phyloP scores from a whole-genome alignment of 148 eudicot species.

The Amaranthus hypochondriacus region DNA sequence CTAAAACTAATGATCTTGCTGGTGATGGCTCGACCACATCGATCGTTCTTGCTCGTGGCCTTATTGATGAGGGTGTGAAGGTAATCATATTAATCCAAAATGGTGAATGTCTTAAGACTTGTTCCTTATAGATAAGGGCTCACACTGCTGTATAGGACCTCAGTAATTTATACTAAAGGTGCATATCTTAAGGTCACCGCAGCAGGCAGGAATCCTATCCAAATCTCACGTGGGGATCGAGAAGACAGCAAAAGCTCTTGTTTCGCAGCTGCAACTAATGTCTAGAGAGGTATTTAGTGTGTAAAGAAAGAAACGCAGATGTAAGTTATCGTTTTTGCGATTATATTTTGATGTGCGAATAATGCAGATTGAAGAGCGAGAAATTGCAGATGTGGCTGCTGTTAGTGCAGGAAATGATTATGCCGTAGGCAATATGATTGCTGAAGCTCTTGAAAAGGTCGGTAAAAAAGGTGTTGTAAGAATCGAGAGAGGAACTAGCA shows the following conservation, averaged over 20 bases:
- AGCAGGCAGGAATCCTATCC: constrained; percentile 82
- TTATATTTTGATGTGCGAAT: constrained; percentile 3
- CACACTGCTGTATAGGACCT: constrained; percentile 22
- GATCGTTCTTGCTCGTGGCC: constrained; percentile 79
- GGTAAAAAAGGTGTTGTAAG: constrained; percentile 64
- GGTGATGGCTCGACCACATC: constrained; percentile 97
- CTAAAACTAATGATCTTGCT: constrained; percentile 89
- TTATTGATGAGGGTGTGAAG: constrained; percentile 85
- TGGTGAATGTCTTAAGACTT: neutral
- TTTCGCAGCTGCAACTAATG: constrained; percentile 66
- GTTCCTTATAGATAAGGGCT: constrained; percentile 1
- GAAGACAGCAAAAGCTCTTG: constrained; percentile 73
- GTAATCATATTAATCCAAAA: constrained; percentile 27
- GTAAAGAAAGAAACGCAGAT: no score
- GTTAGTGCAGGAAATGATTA: constrained; percentile 88
- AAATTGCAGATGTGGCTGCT: constrained; percentile 75
- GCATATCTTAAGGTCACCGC: constrained; percentile 67
- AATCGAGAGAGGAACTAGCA: constrained; percentile 53
- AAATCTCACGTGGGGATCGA: constrained; percentile 82
- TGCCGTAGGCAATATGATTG: constrained; percentile 73
- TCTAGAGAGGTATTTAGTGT: constrained; percentile 51
- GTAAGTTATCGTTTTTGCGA: neutral
- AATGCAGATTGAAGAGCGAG: constrained; percentile 74
- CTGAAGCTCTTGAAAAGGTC: constrained; percentile 54
- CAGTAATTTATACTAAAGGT: constrained; percentile 27